These are phyloP conservation scores for Solanum megistacrolobum DNA, from an alignment of 257 asterid genomes.

Conservation along the genomic window DNA sequence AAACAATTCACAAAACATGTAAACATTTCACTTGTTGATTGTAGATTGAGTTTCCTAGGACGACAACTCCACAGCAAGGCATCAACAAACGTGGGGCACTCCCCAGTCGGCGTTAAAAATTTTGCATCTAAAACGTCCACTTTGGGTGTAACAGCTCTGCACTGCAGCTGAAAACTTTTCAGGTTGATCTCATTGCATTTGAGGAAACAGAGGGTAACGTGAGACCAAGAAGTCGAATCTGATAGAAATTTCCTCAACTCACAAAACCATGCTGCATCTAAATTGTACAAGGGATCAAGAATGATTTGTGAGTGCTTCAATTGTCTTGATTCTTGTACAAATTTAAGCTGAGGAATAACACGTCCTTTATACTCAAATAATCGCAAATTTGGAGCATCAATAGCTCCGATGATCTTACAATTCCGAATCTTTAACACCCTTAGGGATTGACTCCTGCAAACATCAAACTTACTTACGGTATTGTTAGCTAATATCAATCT, in stretches of 20 bases:
- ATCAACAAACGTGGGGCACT: background rate
- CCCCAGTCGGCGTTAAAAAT: background rate
- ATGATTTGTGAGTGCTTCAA: background rate
- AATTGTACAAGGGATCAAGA: background rate
- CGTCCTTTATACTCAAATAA: background rate
- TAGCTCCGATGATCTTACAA: background rate
- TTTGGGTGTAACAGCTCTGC: background rate
- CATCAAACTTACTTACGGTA: background rate
- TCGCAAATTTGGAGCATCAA: background rate
- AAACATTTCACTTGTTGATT: background rate
- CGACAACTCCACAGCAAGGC: background rate
- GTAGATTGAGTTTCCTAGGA: background rate
- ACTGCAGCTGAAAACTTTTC: background rate
- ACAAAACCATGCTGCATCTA: background rate
- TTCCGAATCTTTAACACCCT: background rate
- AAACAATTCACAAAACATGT: background rate
- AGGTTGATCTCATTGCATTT: background rate
- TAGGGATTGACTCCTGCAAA: background rate
- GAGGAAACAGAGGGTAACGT: background rate
- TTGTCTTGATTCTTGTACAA: background rate
- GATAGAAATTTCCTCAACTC: background rate
- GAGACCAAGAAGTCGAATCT: background rate
- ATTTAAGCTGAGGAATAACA: background rate
- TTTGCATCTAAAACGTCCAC: background rate
- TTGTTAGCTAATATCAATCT: background rate